Base-by-base conservation (phyloP, 1,139 yeast species). In the Petasospora fabianii region DNA sequence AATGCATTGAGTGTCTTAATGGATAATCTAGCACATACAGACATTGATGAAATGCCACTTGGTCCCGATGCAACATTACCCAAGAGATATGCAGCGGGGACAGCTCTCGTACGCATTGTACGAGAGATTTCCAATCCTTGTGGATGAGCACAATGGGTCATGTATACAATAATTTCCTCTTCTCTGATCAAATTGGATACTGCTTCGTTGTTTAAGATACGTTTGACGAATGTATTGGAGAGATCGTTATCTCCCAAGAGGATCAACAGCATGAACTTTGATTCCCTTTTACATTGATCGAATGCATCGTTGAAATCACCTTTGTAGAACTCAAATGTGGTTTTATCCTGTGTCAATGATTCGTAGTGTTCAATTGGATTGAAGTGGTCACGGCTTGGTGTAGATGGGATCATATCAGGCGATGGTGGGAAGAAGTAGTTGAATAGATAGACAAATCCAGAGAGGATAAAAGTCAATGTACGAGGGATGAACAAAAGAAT, bases 11-110 rank as follows among this genome's bases (percentile, higher is more conserved):
- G 32, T 1, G 64, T 50, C 27, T 52, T 59, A 2, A 55, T 32
- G 28, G 57, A 57, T 4, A 64, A 34, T 32, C 53, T 54, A 5
- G 59, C 49, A 18, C 63, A 39, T 0, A 64, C 43, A 1, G 68
- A 61, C 52, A 64, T 54, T 11, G 60, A 54, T 1, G 62, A 55
- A 1, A 54, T 41, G 2, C 61, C 60, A 38, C 51, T 54, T 13
- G 58, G 39, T 0, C 65, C 60, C 19, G 61, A 61, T 15, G 62
- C 35, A 5, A 64, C 68, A 40, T 65, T 65, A 3, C 62, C 69
- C 33, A 64, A 44, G n/a, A 65, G 40, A n/a, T 59, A 49, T 19
- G 57, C 56, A 19, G 61, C 59, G 1, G 69, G 68, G 0, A 61
- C 48, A 1, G 44, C 48, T 26, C 51, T 55, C 1, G 61, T 43